phyloP scores from a whole-genome alignment of 495 filamentous ascomycete species.

The Penicillium silybi region DNA sequence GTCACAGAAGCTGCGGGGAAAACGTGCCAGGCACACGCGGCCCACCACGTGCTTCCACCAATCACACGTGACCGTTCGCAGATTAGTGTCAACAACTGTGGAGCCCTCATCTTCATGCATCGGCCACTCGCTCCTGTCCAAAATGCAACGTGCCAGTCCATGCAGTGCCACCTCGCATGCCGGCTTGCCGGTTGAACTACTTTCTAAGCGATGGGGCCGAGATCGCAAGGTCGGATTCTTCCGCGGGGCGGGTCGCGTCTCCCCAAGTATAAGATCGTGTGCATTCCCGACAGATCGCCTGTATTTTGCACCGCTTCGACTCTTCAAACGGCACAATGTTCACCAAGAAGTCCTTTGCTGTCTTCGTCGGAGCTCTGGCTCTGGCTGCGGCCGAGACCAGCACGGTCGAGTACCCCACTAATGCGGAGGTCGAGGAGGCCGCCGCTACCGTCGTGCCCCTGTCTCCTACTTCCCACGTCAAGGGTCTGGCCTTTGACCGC shows the following conservation, averaged over 20 bases:
- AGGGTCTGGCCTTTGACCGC: conserved; percentile 62
- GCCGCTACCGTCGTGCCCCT: conserved; percentile 31
- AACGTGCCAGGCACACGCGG: not conserved
- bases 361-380: conserved; percentile 22
- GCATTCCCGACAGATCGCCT: not conserved
- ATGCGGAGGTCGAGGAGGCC: conserved; percentile 30
- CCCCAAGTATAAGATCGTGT: conserved; percentile 4
- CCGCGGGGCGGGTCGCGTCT: not conserved
- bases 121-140: not conserved
- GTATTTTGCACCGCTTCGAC: not conserved
- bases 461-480: conserved; percentile 56
- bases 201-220: not conserved
- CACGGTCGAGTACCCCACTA: conserved; percentile 25
- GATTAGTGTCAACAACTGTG: not conserved
- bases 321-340: conserved; percentile 13
- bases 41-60: not conserved
- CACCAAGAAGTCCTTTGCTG: conserved; percentile 19
- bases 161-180: not conserved
- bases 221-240: not conserved
- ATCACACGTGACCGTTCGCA: not conserved
- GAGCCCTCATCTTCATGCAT: not conserved
- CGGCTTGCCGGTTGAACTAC: not conserved
- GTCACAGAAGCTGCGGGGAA: not conserved
- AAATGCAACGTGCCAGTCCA: not conserved
- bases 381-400: conserved; percentile 28